These are phyloP conservation scores for Phaeotremella skinneri DNA, from an alignment of 768 basidiomycete species.

Conservation along the genomic window DNA sequence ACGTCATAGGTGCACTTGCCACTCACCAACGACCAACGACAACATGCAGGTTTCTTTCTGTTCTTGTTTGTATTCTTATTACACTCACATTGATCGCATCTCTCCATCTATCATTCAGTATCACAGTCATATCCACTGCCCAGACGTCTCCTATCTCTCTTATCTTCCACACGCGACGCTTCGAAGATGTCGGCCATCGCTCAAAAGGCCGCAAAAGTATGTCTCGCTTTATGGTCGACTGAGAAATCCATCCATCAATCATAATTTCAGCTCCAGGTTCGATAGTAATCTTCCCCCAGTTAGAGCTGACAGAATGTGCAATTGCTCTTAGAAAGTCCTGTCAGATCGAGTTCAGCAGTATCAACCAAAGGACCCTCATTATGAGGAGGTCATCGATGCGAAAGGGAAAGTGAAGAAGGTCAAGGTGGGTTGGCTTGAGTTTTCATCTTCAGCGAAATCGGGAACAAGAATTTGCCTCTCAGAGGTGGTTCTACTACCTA, in stretches of 20 bases:
- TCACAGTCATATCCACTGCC: too few relatives aligned
- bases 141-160: too few relatives aligned
- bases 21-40: too few relatives aligned
- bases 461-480: too few relatives aligned
- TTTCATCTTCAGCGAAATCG: neutral
- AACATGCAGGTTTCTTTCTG: too few relatives aligned
- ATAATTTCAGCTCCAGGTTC: conserved; percentile 1
- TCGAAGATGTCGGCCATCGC: conserved; percentile 28
- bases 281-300: neutral
- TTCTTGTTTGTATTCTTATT: too few relatives aligned
- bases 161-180: too few relatives aligned
- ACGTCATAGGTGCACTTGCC: too few relatives aligned
- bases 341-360: conserved; percentile 16
- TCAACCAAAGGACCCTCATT: conserved; percentile 69
- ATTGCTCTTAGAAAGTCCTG: conserved; percentile 10
- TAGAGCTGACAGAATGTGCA: conserved; percentile 10
- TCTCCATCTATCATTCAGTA: too few relatives aligned
- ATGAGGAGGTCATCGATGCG: conserved; percentile 63
- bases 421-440: conserved; percentile 55
- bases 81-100: too few relatives aligned
- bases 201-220: conserved; percentile 20
- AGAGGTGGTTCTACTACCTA: too few relatives aligned
- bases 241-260: neutral
- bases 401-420: conserved; percentile 61
- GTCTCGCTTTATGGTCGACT: conserved; percentile 11